Percentiles rank a stretch among this genome's conserved stretches.
Evolutionary conservation across 176 grass and related monocot species (phyloP).

Genomic region (Lolium rigidum): DNA sequence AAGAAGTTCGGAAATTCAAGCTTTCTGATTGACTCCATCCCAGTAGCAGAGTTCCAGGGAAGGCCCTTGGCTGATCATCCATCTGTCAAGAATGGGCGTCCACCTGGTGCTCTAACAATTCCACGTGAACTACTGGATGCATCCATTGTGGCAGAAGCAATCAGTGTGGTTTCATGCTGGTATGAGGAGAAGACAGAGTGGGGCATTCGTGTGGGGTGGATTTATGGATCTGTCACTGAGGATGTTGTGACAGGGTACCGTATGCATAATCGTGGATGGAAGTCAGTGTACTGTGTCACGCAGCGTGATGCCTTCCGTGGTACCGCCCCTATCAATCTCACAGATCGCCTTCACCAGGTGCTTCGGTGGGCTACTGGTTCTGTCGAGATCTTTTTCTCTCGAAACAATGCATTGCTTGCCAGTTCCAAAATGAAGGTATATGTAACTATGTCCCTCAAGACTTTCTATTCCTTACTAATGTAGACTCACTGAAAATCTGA

Average conservation of each 20-base stretch:
- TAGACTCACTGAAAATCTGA: constrained; percentile 36
- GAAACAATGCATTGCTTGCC: constrained; percentile 88
- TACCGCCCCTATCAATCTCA: constrained; percentile 94
- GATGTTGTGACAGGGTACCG: constrained; percentile 98
- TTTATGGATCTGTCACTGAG: constrained; percentile 94
- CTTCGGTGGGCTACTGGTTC: constrained; percentile 96
- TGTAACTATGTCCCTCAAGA: neutral
- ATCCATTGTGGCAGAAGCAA: constrained; percentile 88
- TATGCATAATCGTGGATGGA: constrained; percentile 98
- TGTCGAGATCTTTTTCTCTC: constrained; percentile 98
- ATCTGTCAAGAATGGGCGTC: constrained; percentile 86
- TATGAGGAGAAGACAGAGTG: constrained; percentile 99
- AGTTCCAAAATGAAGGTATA: constrained; percentile 84
- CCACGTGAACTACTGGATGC: constrained; percentile 87
- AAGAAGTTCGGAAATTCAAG: constrained; percentile 96
- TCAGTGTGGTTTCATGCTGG: constrained; percentile 97
- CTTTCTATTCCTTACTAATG: neutral
- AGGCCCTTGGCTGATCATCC: constrained; percentile 93
- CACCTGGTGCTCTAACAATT: constrained; percentile 82
- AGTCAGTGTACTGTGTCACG: constrained; percentile 97
- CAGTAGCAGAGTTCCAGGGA: constrained; percentile 93
- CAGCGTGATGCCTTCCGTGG: constrained; percentile 90
- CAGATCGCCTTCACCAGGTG: constrained; percentile 95
- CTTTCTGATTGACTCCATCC: constrained; percentile 94
- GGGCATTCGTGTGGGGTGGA: constrained; percentile 91